Conservation (phyloP, 1,284 basidiomycete species). For the Austroboletus novae-zelandiae region DNA sequence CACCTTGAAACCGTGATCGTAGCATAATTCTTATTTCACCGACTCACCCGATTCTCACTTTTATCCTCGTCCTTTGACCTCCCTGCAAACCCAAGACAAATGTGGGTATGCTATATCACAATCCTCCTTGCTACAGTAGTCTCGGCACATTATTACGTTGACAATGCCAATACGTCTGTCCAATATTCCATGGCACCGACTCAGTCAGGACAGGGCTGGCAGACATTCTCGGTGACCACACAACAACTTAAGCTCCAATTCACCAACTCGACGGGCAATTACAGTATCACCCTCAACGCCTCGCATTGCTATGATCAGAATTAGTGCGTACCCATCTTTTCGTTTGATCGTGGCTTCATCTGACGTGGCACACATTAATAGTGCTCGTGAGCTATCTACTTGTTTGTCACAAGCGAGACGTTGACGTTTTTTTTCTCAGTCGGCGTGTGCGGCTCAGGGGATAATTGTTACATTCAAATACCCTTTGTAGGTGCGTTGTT, state of each 20-base stretch:
- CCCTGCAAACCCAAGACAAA: not conserved
- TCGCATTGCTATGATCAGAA: conserved; percentile 24
- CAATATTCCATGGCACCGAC: conserved; percentile 15
- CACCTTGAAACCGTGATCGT: no score
- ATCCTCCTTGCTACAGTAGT: conserved; percentile 13
- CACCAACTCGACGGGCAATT: conserved; percentile 23
- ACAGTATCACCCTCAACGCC: conserved; percentile 14
- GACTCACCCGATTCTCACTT: not conserved
- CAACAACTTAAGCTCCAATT: conserved; percentile 5
- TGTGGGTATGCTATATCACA: conserved; percentile 2
- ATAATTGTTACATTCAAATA: conserved; percentile 19
- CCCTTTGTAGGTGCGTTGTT: conserved; percentile 21
- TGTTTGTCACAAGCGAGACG: not conserved
- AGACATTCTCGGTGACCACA: conserved; percentile 9
- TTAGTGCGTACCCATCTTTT: conserved; percentile 16
- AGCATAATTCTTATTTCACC: no score
- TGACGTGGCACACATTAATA: conserved; percentile 4
- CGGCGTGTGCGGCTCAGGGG: conserved; percentile 12
- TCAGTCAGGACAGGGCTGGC: conserved; percentile 12
- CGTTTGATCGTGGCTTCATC: not conserved
- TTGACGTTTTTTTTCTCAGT: conserved; percentile 11
- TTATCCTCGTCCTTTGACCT: not conserved
- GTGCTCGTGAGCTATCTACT: conserved; percentile 16
- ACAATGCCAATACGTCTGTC: conserved; percentile 23
- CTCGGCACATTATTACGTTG: conserved; percentile 21